Evolutionary conservation across 306 rosid genomes (phyloP), one percentile per base, ranked within the genome.

Genomic region (Herpetospermum pedunculosum): DNA sequence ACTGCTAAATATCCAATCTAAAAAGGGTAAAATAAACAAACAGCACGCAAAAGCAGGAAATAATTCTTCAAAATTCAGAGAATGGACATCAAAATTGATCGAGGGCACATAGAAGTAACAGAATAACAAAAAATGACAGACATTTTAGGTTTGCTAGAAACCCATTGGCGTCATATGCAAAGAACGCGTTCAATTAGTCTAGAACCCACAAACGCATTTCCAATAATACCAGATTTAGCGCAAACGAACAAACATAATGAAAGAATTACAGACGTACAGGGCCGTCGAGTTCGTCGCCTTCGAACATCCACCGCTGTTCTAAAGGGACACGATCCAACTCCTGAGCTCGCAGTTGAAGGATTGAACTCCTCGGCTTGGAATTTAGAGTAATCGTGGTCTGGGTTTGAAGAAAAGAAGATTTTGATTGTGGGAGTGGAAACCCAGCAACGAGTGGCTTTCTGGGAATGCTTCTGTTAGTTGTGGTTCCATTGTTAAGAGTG

Each of bases 251-350:
- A 59, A 83, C 18, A 40, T 7, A 28, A 6, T 26, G 64, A 10
- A 25, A 44, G 50, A 44, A 35, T 4, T 32, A n/a, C 23, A 15
- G 59, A 77, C 80, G 69, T 79, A 93, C 98, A 80, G 93, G 92
- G 81, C 98, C 98, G 46, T 79, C 76, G 73, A 81, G 85, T 69
- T 93, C 98, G 21, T 90, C 85, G 76, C 88, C 96, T 68, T 89
- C 90, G 58, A 84, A 85, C 79, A 85, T 77, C 92, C 93, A 91
- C 5, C 98, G 94, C 48, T 87, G 78, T 47, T 77, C 96, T 64
- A 57, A 29, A 18, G 88, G 84, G 50, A 84, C 83, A 15, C 81
- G 41, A 38, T 85, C 73, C 62, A 82, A 53, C 41, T 87, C 85
- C 63, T 85, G 84, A 49, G 78, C 86, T 52, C 72, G 86, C 28